Base-by-base conservation (phyloP, 768 basidiomycete genomes). In the Suillus subluteus region DNA sequence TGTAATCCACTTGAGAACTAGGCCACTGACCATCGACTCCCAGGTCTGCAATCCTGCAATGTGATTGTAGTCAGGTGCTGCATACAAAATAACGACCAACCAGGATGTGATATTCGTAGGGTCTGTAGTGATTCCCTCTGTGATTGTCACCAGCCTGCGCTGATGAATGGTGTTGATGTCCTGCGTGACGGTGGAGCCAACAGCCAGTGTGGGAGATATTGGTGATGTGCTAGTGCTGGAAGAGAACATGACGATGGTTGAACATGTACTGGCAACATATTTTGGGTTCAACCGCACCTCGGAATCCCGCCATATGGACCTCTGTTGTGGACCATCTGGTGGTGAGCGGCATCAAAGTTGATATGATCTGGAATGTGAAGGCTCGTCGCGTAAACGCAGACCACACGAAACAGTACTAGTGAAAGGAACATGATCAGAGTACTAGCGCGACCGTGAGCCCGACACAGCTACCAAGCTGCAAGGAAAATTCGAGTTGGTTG, bases 1-100 rank as follows among this genome's bases (percentile, higher is more conserved):
- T 83, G 70, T 90, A 90, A 69, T 91, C 82, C 18, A 91, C 81
- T 63, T 82, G 78, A 3, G 78, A 73, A 70, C 86, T 83, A 3
- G 86, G 85, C 87, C 87, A 88, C 72, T 83, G 83, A 5, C 84
- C 85, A 72, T 79, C 74, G 13, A 78, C 23, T 16, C 80, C 81
- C 18, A 88, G 81, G 37, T 83, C 82, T 37, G 79, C 73, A 35
- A 87, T 66, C 85, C 86, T 87, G 62, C 2, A 18, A n/a, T 32
- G 37, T 48, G 37, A 62, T 35, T n/a, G 23, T 23, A 68, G 58
- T 30, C 18, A 18, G 37, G 15, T 8, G 5, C 41, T 18, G 50
- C 46, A 44, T 18, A 30, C 43, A 38, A 52, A 38, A 58, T 13
- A n/a, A 18, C 8, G 56, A 61, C 71, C 48, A 72, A 80, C 67